Percentiles rank a stretch among this genome's conserved stretches.
These are phyloP conservation scores for Trichocomaceae sp. DNA, from an alignment of 2,329 filamentous ascomycete genomes.

Conservation along the genomic window DNA sequence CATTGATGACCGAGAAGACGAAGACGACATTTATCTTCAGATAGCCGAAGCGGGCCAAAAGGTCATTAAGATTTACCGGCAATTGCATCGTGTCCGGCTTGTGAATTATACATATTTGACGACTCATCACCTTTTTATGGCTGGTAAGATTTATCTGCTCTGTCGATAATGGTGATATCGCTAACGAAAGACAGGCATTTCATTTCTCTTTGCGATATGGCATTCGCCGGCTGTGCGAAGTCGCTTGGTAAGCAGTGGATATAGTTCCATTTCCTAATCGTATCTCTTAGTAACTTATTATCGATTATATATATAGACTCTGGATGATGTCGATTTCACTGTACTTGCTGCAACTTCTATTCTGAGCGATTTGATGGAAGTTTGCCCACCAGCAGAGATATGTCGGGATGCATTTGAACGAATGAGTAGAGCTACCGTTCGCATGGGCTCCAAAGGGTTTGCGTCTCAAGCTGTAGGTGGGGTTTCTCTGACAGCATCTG, in stretches of 20 bases:
- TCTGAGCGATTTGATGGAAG: conserved; percentile 82
- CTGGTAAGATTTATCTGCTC: conserved; percentile 51
- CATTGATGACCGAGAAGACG: conserved; percentile 54
- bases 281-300: neutral
- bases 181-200: conserved; percentile 52
- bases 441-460: conserved; percentile 86
- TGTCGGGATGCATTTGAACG: conserved; percentile 91
- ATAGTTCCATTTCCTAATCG: neutral
- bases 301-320: conserved; percentile 46
- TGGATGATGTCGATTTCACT: conserved; percentile 97
- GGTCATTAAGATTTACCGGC: conserved; percentile 82
- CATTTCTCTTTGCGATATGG: conserved; percentile 96
- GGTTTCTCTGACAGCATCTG: conserved; percentile 14
- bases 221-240: conserved; percentile 84
- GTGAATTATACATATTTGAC: conserved; percentile 96
- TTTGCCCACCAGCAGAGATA: conserved; percentile 89
- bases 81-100: conserved; percentile 77
- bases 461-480: conserved; percentile 43
- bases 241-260: conserved; percentile 62
- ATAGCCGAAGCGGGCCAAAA: conserved; percentile 92
- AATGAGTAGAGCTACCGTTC: conserved; percentile 90
- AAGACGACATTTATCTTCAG: conserved; percentile 87
- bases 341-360: conserved; percentile 90
- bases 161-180: neutral
- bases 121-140: conserved; percentile 96